phyloP scores from a whole-genome alignment of 2,329 filamentous ascomycete species.

The Aspergillus fijiensis region DNA sequence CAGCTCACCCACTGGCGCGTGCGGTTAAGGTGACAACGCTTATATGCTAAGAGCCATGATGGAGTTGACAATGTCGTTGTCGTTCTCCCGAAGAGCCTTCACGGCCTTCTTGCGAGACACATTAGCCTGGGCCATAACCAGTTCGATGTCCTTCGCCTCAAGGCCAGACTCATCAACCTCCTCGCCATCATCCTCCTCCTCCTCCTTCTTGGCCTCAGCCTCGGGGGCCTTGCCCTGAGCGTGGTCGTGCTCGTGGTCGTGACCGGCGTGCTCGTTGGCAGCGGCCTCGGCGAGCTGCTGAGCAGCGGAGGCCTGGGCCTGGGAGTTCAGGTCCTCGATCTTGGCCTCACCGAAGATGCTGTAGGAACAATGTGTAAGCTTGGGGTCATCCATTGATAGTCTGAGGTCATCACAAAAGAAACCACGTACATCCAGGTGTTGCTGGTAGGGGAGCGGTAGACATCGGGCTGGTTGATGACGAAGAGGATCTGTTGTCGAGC shows the following conservation, averaged over 20 bases:
- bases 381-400: background rate
- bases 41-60: conserved; percentile 96
- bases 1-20: conserved; percentile 25
- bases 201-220: conserved; percentile 63
- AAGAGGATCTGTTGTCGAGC: conserved; percentile 76
- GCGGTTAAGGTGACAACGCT: conserved; percentile 26
- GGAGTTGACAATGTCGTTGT: conserved; percentile 99
- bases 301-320: conserved; percentile 91
- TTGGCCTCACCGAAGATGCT: conserved; percentile 99
- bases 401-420: background rate
- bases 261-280: conserved; percentile 60
- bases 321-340: conserved; percentile 99
- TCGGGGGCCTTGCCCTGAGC: conserved; percentile 68
- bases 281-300: conserved; percentile 80
- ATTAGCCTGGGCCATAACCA: conserved; percentile 96
- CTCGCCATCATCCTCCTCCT: conserved; percentile 89
- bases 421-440: conserved; percentile 96
- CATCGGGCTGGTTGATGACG: conserved; percentile 99
- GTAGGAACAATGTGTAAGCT: conserved; percentile 27
- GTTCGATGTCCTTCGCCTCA: conserved; percentile 98
- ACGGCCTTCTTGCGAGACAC: conserved; percentile 98
- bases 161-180: conserved; percentile 93
- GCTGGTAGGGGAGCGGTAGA: conserved; percentile 98
- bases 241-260: conserved; percentile 51
- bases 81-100: conserved; percentile 94